Conservation (phyloP, 2,329 filamentous ascomycete species). For the Pyrenophora tritici-repentis region DNA sequence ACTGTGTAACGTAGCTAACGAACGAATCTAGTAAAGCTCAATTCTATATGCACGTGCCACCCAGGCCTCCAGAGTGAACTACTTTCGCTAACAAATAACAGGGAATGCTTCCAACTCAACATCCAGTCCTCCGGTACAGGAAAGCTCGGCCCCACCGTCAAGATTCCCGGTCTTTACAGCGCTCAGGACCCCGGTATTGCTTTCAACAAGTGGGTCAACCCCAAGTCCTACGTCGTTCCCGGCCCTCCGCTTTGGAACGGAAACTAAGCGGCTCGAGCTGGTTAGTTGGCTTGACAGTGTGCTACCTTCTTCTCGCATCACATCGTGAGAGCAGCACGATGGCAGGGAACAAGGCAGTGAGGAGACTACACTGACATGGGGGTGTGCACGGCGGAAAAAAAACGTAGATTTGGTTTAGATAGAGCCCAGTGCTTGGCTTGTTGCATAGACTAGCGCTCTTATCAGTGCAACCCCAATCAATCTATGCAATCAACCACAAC, state of each 20-base stretch:
- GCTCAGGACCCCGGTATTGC: constrained; percentile 55
- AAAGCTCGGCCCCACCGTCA: constrained; percentile 51
- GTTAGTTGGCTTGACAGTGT: no score
- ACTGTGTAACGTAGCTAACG: no score
- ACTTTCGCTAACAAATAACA: no score
- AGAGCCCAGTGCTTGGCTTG: no score
- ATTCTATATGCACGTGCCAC: constrained; percentile 35
- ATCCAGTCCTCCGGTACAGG: constrained; percentile 51
- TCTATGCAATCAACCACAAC: no score
- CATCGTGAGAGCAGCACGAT: constrained; percentile 32
- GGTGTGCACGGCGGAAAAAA: no score
- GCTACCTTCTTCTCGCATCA: not conserved
- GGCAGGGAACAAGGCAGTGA: no score
- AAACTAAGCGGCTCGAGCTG: constrained; percentile 6
- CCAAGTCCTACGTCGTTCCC: constrained; percentile 39
- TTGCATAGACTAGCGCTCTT: no score
- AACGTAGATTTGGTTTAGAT: no score
- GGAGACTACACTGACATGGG: no score
- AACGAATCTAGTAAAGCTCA: constrained; percentile 30
- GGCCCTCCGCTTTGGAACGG: constrained; percentile 36
- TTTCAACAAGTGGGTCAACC: constrained; percentile 52
- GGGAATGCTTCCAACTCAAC: constrained; percentile 52
- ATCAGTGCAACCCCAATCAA: no score
- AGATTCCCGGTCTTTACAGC: constrained; percentile 57
- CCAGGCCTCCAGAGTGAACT: no score